phyloP scores from a whole-genome alignment of 805 yeast species.

The Cyberlindnera maclurae region DNA sequence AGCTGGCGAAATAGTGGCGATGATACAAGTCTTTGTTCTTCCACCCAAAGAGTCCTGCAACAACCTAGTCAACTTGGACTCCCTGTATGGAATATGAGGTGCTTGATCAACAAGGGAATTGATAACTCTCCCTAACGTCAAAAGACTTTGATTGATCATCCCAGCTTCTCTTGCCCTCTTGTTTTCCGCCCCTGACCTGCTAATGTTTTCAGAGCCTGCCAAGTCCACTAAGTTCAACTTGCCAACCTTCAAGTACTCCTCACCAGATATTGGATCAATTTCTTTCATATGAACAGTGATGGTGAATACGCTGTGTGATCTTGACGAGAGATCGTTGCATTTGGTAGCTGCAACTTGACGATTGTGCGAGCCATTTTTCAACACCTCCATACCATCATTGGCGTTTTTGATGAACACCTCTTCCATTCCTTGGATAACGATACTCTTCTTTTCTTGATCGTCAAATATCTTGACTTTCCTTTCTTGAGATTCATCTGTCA shows the following conservation, averaged over 20 bases:
- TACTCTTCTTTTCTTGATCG: slow-evolving; percentile 36
- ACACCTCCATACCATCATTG: slow-evolving; percentile 41
- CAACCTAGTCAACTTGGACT: slow-evolving; percentile 71
- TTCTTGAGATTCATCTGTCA: slow-evolving; percentile 28
- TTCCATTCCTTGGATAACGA: slow-evolving; percentile 51
- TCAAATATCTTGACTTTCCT: slow-evolving; percentile 48
- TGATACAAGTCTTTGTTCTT: slow-evolving; percentile 69
- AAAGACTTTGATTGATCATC: slow-evolving; percentile 74
- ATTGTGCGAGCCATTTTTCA: slow-evolving; percentile 50
- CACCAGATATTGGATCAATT: slow-evolving; percentile 38
- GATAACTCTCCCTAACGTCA: slow-evolving; percentile 83
- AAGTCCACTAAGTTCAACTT: slow-evolving; percentile 85
- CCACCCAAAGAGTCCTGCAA: slow-evolving; percentile 85
- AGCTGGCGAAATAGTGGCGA: slow-evolving; percentile 81
- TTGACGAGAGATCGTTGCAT: slow-evolving; percentile 67
- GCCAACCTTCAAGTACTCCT: slow-evolving; percentile 45
- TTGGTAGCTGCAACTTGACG: slow-evolving; percentile 75
- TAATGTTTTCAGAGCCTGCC: slow-evolving; percentile 88
- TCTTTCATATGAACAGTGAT: slow-evolving; percentile 52
- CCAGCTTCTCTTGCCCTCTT: slow-evolving; percentile 91
- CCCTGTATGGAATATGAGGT: slow-evolving; percentile 76
- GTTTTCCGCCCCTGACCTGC: slow-evolving; percentile 75
- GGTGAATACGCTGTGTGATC: slow-evolving; percentile 78
- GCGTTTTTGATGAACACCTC: slow-evolving; percentile 44
- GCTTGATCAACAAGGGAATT: slow-evolving; percentile 59